Evolutionary conservation across 2,329 filamentous ascomycete genomes (phyloP), one percentile per base, ranked within the genome.

Genomic region (Apiospora malaysiana): DNA sequence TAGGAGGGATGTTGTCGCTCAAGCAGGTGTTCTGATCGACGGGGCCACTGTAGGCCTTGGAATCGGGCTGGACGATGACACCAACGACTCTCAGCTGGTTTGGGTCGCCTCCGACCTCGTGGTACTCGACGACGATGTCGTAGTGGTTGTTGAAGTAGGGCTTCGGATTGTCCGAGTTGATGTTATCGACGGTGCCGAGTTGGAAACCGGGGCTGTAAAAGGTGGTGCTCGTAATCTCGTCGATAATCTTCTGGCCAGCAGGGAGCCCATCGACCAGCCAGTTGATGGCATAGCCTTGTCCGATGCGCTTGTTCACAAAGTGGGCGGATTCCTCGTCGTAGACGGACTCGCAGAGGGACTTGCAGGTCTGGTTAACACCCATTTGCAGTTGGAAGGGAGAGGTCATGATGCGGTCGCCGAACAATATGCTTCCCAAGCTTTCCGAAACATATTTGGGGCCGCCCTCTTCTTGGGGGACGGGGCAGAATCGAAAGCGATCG

Each of bases 321-420:
- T 90, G 86, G 25, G 93, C 89, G 69, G 91, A 89, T 23, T 87
- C 85, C 42, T 89, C 83, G 63, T 92, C 87, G 78, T 91, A 92
- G 51, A 87, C 87, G 56, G 88, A 86, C 40, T 86, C 83, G 82
- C 96, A 99, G 3, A 97, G 86, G 21, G 88, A 82, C 81, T 95
- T 96, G 85, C 96, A 99, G 0, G 91, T 91, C 82, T 98, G 93
- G 80, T 99, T 96, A 73, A 90, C 85, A 70, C 84, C 90, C 95
- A 99, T 98, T 75, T 90, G 89, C 72, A 98, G 85, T 79, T 97
- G 90, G 79, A 97, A 97, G 0, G 95, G 94, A 46, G 95, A 98
- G n/a, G 94, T 97, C 84, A 94, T 94, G 84, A 99, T 99, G 70
- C 96, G 90, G 83, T 99, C 96, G 75, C 96, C 96, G 77, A 99